These are phyloP conservation scores for Ogataea kodamae DNA, from an alignment of 805 yeast species.

Conservation along the genomic window DNA sequence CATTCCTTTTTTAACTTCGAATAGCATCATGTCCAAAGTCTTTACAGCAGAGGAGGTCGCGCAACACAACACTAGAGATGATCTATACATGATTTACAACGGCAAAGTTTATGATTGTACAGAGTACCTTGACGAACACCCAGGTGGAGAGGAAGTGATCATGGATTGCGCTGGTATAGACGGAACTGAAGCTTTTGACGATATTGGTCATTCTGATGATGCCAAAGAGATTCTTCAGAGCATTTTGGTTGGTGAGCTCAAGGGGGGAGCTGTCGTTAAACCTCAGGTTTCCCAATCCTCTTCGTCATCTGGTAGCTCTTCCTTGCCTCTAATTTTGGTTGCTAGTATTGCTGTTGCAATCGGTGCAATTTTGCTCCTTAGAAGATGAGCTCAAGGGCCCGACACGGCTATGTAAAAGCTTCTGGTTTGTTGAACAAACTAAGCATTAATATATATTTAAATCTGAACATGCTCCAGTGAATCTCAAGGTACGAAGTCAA, in stretches of 20 bases:
- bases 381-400: no score
- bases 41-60: conserved; percentile 67
- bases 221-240: conserved; percentile 75
- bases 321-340: conserved; percentile 31
- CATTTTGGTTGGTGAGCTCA: conserved; percentile 74
- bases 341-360: conserved; percentile 38
- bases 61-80: conserved; percentile 68
- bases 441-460: conserved; percentile 4
- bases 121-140: conserved; percentile 71
- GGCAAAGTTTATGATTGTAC: conserved; percentile 78
- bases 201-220: conserved; percentile 96
- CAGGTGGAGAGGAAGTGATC: conserved; percentile 69
- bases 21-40: conserved; percentile 42
- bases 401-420: no score
- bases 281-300: conserved; percentile 23
- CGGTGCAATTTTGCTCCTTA: conserved; percentile 39
- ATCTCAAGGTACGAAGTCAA: no score
- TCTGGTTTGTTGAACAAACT: conserved; percentile 9
- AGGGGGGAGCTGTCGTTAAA: conserved; percentile 56
- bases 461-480: no score
- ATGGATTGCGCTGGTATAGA: conserved; percentile 76
- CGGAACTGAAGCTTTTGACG: conserved; percentile 71
- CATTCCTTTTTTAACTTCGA: conserved; percentile 1
- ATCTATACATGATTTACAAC: conserved; percentile 80
- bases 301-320: conserved; percentile 12